Conservation (phyloP, 805 yeast genomes). For the Schwanniomyces polymorphus region DNA sequence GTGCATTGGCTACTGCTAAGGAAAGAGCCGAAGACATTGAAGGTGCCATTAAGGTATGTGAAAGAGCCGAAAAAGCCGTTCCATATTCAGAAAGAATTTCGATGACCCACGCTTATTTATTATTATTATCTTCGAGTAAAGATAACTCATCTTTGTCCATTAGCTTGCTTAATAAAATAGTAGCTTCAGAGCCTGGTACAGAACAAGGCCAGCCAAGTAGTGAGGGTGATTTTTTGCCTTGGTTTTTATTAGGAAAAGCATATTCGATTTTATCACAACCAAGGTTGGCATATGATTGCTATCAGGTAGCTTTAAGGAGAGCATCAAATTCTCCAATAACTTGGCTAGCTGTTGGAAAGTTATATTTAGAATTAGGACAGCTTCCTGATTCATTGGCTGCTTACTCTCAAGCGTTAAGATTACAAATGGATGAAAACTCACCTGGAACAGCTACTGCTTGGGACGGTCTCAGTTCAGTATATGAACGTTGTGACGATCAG, state of each 20-base stretch:
- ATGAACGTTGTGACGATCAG: constrained; percentile 64
- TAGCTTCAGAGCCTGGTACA: constrained; percentile 20
- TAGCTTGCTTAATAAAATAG: constrained; percentile 30
- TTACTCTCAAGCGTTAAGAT: constrained; percentile 61
- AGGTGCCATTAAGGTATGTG: constrained; percentile 52
- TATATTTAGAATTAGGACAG: constrained; percentile 59
- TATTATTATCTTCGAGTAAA: constrained; percentile 21
- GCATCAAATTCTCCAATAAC: constrained; percentile 57
- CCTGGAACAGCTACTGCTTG: constrained; percentile 57
- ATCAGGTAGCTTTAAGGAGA: constrained; percentile 53
- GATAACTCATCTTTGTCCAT: constrained; percentile 37
- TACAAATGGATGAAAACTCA: constrained; percentile 48
- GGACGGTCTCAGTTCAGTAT: constrained; percentile 64
- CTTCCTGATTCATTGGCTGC: constrained; percentile 67
- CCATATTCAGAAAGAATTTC: constrained; percentile 47
- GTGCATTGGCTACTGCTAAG: constrained; percentile 50
- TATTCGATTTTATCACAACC: constrained; percentile 47
- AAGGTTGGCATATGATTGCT: constrained; percentile 53
- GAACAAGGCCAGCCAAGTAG: constrained; percentile 16
- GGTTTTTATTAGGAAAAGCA: constrained; percentile 56
- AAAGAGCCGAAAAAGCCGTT: constrained; percentile 44
- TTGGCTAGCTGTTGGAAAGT: constrained; percentile 66
- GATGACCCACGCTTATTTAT: constrained; percentile 50
- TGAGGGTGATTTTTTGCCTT: constrained; percentile 55
- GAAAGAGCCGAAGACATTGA: constrained; percentile 51